Conservation (phyloP, 306 rosid species). For the Prunus padus region DNA sequence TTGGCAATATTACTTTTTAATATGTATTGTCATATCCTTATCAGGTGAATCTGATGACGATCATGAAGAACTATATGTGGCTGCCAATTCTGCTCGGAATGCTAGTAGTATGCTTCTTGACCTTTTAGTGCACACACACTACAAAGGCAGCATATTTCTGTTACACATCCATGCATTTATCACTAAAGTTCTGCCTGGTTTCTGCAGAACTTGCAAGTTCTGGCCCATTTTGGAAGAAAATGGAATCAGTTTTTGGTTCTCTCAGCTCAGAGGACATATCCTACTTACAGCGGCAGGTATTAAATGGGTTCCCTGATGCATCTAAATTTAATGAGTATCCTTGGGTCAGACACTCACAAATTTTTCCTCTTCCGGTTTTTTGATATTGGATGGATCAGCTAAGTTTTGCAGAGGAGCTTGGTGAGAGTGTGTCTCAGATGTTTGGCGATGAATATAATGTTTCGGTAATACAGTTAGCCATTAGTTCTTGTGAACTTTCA, state of each 20-base stretch:
- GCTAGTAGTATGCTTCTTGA: constrained; percentile 68
- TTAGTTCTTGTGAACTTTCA: constrained; percentile 12
- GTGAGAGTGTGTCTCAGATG: constrained; percentile 55
- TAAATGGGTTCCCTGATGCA: constrained; percentile 25
- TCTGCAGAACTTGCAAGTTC: constrained; percentile 66
- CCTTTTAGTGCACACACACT: constrained; percentile 4
- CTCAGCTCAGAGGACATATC: constrained; percentile 62
- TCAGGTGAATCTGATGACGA: constrained; percentile 88
- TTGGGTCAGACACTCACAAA: constrained; percentile 29
- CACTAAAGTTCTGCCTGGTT: constrained; percentile 31
- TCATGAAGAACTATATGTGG: constrained; percentile 64
- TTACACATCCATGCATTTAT: constrained; percentile 17
- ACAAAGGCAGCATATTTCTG: constrained; percentile 10
- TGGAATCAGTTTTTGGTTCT: constrained; percentile 67
- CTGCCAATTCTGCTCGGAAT: constrained; percentile 66
- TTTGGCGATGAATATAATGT: constrained; percentile 50
- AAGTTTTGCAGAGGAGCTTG: constrained; percentile 60
- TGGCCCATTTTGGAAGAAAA: constrained; percentile 74
- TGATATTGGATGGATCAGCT: constrained; percentile 57
- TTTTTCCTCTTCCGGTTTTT: neutral
- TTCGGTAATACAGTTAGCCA: constrained; percentile 46
- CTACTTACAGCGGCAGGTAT: constrained; percentile 78
- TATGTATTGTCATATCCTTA: constrained; percentile 28
- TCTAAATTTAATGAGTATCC: constrained; percentile 3
- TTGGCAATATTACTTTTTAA: constrained; percentile 22